Base-by-base conservation (phyloP, 2,329 filamentous ascomycete species). In the Epichloe sibirici region DNA sequence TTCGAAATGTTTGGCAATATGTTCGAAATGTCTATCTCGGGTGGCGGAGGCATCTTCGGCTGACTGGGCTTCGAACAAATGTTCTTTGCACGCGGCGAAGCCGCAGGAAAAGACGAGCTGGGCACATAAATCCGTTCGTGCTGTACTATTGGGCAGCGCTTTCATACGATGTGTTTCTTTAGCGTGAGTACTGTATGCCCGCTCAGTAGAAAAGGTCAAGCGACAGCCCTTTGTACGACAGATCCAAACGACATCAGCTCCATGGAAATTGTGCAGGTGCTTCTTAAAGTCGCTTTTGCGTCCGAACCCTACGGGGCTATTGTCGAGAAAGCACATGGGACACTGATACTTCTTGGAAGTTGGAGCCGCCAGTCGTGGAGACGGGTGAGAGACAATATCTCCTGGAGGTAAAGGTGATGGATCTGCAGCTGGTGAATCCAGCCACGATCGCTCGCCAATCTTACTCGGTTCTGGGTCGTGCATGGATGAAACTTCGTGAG, bases 261-360 rank as follows among this genome's bases (percentile, higher is more conserved):
- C 69, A 57, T 74, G 71, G 56, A 73, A 74, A 59, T 72, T 71
- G 63, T 73, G 69, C n/a, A 74, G 61, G 56, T 74, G 71, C 63
- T 74, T 73, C 65, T 74, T 74, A 58, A 74, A 73, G 57, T 74
- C 71, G 58, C 69, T 72, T 62, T 73, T 74, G 53, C 71, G 67
- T 38, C 71, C 71, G 48, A 73, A 74, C 38, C 71, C 71, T 25
- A 73, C 71, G 15, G 66, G 66, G 56, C 72, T 73, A 61, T 69
- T 69, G 60, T 74, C 70, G 43, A 73, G 59, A 55, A 69, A 72
- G 60, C 71, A 74, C 63, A 74, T 70, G 31, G 71, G 71, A 57
- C 71, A 74, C 59, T 73, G 68, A 45, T 71, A 70, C 56, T 70
- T 71, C 56, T 71, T 70, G 23, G 65, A 66, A 15, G 69, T 69